These are phyloP conservation scores for Coemansia sp. DNA, from an alignment of 192 early-diverging fungal genomes.

Conservation along the genomic window DNA sequence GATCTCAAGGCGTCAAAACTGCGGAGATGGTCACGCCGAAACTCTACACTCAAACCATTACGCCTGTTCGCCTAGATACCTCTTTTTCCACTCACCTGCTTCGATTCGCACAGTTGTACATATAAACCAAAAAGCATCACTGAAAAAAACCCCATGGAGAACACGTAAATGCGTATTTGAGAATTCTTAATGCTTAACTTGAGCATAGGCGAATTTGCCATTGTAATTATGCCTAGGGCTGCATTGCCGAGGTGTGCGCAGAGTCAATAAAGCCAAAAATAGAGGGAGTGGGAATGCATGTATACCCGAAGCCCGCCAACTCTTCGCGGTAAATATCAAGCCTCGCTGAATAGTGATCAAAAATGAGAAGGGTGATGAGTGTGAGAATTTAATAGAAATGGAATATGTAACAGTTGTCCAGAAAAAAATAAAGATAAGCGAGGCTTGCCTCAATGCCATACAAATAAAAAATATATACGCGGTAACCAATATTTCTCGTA, in stretches of 20 bases:
- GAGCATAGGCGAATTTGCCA: background rate
- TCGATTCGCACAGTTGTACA: too few relatives aligned
- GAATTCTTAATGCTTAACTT: background rate
- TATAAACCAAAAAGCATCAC: too few relatives aligned
- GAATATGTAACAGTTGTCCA: background rate
- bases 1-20: background rate
- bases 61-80: conserved; percentile 18
- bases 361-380: background rate
- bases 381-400: background rate
- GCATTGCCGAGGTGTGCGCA: conserved; percentile 4
- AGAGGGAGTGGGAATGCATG: background rate
- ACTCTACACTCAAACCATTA: conserved; percentile 9
- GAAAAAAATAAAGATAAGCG: background rate
- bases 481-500: background rate
- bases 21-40: conserved; percentile 19
- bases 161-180: too few relatives aligned
- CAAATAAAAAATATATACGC: conserved; percentile 1
- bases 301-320: background rate
- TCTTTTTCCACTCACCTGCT: too few relatives aligned
- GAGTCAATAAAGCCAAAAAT: background rate
- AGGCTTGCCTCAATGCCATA: background rate
- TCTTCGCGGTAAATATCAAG: background rate
- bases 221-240: background rate
- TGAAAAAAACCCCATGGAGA: too few relatives aligned
- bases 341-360: background rate